Percentiles rank a stretch among this genome's conserved stretches.
Evolutionary conservation across 768 basidiomycete species (phyloP).

Genomic region (Collybia nuda): DNA sequence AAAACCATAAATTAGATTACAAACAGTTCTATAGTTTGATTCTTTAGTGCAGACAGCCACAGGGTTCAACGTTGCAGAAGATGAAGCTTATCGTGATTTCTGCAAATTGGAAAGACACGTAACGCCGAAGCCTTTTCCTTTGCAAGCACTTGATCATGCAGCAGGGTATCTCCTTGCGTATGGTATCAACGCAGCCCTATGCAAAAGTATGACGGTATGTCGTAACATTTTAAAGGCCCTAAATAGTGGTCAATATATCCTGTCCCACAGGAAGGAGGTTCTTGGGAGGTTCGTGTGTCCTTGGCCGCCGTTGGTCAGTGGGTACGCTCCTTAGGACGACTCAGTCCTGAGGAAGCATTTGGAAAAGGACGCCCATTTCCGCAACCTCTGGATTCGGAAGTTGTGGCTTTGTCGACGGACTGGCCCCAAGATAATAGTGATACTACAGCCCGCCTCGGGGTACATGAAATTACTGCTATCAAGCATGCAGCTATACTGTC

Average conservation of each 20-base stretch:
- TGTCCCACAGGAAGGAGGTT: slow-evolving; percentile 51
- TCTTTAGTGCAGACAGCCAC: slow-evolving; percentile 63
- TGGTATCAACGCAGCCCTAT: slow-evolving; percentile 56
- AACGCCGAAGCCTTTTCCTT: slow-evolving; percentile 34
- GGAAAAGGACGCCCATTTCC: slow-evolving; percentile 39
- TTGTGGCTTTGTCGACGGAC: slow-evolving; percentile 26
- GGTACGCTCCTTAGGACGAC: slow-evolving; percentile 52
- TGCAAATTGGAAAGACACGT: slow-evolving; percentile 6
- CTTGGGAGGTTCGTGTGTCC: slow-evolving; percentile 60
- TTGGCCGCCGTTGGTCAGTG: slow-evolving; percentile 56
- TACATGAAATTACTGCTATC: slow-evolving; percentile 37
- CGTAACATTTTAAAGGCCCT: background rate
- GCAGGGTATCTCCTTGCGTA: slow-evolving; percentile 60
- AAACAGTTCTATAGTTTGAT: slow-evolving; percentile 47
- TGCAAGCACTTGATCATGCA: slow-evolving; percentile 62
- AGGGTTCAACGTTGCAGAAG: slow-evolving; percentile 62
- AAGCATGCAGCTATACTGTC: slow-evolving; percentile 45
- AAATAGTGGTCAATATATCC: background rate
- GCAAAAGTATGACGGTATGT: slow-evolving; percentile 48
- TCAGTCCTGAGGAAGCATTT: slow-evolving; percentile 40
- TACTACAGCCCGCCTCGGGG: background rate
- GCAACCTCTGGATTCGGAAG: slow-evolving; percentile 35
- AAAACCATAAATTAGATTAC: background rate
- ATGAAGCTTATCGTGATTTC: slow-evolving; percentile 39
- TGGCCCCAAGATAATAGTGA: slow-evolving; percentile 23